phyloP scores from a whole-genome alignment of 768 basidiomycete species.

The Strobilomyces echinocephalus region DNA sequence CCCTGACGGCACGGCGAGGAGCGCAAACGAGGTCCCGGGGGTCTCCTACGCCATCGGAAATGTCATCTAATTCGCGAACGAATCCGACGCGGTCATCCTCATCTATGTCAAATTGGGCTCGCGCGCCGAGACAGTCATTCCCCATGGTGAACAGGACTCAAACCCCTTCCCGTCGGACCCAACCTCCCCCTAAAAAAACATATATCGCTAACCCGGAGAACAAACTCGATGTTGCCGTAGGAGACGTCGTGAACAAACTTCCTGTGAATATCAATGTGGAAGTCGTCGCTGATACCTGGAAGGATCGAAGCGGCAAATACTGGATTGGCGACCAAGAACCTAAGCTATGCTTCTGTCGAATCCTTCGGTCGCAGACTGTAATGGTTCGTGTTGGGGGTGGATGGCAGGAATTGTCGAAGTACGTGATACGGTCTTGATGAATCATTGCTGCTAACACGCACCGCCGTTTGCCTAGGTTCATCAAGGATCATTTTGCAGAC shows the following conservation, averaged over 20 bases:
- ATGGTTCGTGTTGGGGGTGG: constrained; percentile 97
- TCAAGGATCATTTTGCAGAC: constrained; percentile 81
- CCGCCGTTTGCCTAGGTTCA: constrained; percentile 53
- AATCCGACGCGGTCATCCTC: constrained; percentile 38
- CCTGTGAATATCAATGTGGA: constrained; percentile 80
- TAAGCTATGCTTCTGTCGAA: constrained; percentile 87
- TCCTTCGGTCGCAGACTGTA: constrained; percentile 84
- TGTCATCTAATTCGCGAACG: constrained; percentile 48
- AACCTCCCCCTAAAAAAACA: constrained; percentile 46
- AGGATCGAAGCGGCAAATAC: constrained; percentile 90
- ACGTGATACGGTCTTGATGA: constrained; percentile 25
- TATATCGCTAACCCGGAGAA: constrained; percentile 88
- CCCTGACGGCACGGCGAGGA: constrained; percentile 35
- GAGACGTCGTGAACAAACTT: constrained; percentile 85
- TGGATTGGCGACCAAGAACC: constrained; percentile 94
- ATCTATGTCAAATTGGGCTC: constrained; percentile 61
- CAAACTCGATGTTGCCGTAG: constrained; percentile 89
- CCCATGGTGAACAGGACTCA: constrained; percentile 39
- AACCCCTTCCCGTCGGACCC: constrained; percentile 44
- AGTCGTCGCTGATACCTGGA: constrained; percentile 80
- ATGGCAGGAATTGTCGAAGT: constrained; percentile 91
- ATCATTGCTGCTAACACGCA: neutral
- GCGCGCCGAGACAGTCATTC: constrained; percentile 62
- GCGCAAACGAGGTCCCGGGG: constrained; percentile 41
- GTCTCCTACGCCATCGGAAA: constrained; percentile 65